A percentile compares a stretch with the other conserved stretches of the same genome.
Conservation (phyloP, 2,329 filamentous ascomycete species). For the Thermothelomyces thermophilus region DNA sequence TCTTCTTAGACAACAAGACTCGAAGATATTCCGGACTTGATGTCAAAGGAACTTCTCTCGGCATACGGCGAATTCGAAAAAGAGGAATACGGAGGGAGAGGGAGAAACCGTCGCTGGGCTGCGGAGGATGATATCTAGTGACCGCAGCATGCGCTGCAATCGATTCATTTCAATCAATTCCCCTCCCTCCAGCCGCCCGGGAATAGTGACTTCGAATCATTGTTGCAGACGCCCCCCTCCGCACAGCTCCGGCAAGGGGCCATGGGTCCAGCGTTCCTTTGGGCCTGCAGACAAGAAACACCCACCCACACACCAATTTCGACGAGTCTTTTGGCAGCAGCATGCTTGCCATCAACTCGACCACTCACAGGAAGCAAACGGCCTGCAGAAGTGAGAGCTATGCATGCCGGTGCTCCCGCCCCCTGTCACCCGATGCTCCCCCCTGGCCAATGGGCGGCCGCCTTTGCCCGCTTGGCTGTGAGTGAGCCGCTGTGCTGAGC, state of each 20-base stretch:
- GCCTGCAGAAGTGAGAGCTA: conserved; percentile 15
- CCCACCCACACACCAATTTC: conserved; percentile 15
- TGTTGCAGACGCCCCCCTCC: conserved; percentile 16
- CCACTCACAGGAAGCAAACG: conserved; percentile 20
- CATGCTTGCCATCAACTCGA: conserved; percentile 6
- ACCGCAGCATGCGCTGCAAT: conserved; percentile 14
- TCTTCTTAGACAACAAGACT: background rate
- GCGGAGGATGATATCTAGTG: conserved; percentile 23
- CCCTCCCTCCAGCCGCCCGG: conserved; percentile 26
- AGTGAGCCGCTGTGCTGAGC: conserved; percentile 19
- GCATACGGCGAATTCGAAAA: background rate
- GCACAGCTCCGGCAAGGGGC: conserved; percentile 9
- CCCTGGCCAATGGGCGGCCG: conserved; percentile 18
- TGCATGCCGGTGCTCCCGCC: conserved; percentile 23
- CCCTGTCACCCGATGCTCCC: conserved; percentile 16
- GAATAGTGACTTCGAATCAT: conserved; percentile 16
- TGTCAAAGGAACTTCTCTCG: background rate
- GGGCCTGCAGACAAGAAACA: conserved; percentile 4
- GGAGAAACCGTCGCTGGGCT: conserved; percentile 7
- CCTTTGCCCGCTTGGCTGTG: conserved; percentile 19
- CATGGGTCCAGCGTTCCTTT: no score
- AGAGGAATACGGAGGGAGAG: no score
- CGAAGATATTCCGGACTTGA: background rate
- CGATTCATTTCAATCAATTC: conserved; percentile 18
- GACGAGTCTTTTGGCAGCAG: conserved; percentile 19